Conservation (phyloP, 2,329 filamentous ascomycete genomes). For the Aspergillus ibericus region DNA sequence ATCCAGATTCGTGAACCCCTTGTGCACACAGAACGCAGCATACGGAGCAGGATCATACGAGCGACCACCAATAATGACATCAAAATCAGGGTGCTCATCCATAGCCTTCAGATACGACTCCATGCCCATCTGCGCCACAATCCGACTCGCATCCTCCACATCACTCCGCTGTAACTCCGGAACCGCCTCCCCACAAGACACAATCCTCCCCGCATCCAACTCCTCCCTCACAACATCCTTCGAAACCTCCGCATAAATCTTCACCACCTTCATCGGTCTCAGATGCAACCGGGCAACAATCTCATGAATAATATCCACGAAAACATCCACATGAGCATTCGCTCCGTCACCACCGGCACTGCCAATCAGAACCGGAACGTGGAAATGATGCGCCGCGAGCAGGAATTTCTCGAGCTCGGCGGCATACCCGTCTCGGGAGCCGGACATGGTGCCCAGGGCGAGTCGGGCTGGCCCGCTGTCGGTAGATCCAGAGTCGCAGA, state of each 20-base stretch:
- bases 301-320: background rate
- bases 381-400: background rate
- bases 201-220: background rate
- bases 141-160: conserved; percentile 37
- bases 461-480: conserved; percentile 29
- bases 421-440: too few relatives aligned
- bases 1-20: conserved; percentile 30
- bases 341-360: background rate
- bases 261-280: background rate
- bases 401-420: background rate
- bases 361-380: background rate
- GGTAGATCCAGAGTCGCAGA: conserved; percentile 34
- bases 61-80: conserved; percentile 50
- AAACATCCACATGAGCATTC: background rate
- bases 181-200: background rate
- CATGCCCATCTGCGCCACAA: conserved; percentile 51
- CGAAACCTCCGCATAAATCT: background rate
- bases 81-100: conserved; percentile 37
- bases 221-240: background rate
- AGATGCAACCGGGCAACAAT: background rate
- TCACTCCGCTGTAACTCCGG: conserved; percentile 28
- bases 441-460: background rate
- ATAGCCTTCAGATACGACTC: conserved; percentile 48
- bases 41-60: conserved; percentile 46
- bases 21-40: conserved; percentile 39